Conservation (phyloP, 2,329 filamentous ascomycete genomes). For the Shiraia bambusicola region DNA sequence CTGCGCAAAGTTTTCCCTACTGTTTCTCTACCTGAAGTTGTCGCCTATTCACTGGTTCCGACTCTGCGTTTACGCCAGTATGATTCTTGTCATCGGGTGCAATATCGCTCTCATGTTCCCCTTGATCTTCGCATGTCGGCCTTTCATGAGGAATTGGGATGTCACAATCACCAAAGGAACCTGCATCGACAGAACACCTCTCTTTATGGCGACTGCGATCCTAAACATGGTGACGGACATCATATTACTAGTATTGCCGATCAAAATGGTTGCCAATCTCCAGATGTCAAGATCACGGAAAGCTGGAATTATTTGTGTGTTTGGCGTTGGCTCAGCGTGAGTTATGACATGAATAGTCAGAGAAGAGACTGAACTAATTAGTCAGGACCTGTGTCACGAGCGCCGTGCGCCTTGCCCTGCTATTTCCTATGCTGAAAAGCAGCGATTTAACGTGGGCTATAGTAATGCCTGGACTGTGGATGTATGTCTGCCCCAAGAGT, state of each 20-base stretch:
- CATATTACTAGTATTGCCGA: conserved; percentile 16
- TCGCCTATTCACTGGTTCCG: conserved; percentile 15
- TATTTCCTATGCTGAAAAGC: conserved; percentile 11
- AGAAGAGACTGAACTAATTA: background rate
- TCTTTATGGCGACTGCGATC: conserved; percentile 24
- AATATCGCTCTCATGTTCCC: conserved; percentile 22
- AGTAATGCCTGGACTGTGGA: conserved; percentile 16
- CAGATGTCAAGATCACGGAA: conserved; percentile 19
- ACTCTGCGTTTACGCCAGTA: conserved; percentile 13
- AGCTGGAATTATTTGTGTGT: conserved; percentile 19
- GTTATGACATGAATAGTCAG: background rate
- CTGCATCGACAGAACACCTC: conserved; percentile 19
- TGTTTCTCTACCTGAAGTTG: conserved; percentile 20
- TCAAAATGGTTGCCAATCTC: conserved; percentile 21
- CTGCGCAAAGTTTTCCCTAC: conserved; percentile 23
- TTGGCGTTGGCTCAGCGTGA: conserved; percentile 19
- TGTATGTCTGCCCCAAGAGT: conserved; percentile 3
- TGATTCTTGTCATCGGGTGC: conserved; percentile 23
- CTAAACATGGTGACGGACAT: conserved; percentile 24
- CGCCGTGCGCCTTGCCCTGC: conserved; percentile 6
- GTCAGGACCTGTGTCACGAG: conserved; percentile 12
- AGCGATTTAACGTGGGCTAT: conserved; percentile 17
- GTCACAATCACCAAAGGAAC: conserved; percentile 13
- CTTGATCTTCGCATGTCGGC: conserved; percentile 24
- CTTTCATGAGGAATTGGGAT: conserved; percentile 20